phyloP scores from a whole-genome alignment of 345 rosid genomes.

The Salix exigua region DNA sequence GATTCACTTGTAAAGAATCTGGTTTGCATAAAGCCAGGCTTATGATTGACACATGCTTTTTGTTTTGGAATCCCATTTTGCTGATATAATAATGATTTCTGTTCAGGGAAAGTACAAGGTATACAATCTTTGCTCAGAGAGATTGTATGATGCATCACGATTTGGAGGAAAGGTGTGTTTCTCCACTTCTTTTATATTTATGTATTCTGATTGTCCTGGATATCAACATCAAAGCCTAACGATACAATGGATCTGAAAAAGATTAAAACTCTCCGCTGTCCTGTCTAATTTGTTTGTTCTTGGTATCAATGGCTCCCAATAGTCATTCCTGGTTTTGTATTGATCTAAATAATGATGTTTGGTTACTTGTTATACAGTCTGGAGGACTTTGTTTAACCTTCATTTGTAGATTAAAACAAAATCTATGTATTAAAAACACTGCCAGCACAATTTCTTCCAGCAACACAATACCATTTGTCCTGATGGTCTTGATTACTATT shows the following conservation, averaged over 20 bases:
- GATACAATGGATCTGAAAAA: neutral
- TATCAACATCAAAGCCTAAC: neutral
- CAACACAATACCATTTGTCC: neutral
- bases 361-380: neutral
- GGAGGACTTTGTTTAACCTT: neutral
- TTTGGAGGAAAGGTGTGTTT: conserved; percentile 30
- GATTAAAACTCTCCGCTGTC: neutral
- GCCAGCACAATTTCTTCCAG: neutral
- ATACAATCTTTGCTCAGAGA: conserved; percentile 32
- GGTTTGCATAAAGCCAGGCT: neutral
- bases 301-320: neutral
- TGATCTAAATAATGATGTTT: neutral
- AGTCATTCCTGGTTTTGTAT: neutral
- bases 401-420: neutral
- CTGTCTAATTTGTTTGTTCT: neutral
- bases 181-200: neutral
- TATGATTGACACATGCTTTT: neutral
- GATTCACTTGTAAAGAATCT: neutral
- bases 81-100: conserved; percentile 15
- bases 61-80: neutral
- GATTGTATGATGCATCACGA: conserved; percentile 27
- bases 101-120: conserved; percentile 34
- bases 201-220: conserved; percentile 1
- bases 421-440: neutral
- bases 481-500: too few relatives aligned